Percentiles rank a stretch among this genome's conserved stretches.
Evolutionary conservation across 1,284 basidiomycete species (phyloP).

Genomic region (Ganoderma boninense): DNA sequence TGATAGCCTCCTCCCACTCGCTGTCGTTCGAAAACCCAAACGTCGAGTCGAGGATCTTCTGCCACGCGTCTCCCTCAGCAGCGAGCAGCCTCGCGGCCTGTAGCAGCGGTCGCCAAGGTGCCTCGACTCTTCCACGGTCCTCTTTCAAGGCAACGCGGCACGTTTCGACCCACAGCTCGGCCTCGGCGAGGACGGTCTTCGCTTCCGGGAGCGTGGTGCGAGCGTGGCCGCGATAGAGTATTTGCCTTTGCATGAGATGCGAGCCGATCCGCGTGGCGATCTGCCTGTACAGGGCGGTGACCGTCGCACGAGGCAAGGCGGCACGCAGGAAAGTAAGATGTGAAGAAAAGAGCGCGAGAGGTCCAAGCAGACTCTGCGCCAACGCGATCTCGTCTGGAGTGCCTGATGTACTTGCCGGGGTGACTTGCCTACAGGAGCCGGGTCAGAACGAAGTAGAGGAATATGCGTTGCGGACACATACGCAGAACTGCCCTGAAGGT

Average conservation of each 20-base stretch:
- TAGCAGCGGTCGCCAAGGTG: conserved; percentile 76
- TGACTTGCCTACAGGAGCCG: conserved; percentile 34
- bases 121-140: conserved; percentile 46
- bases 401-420: conserved; percentile 22
- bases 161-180: conserved; percentile 82
- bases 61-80: conserved; percentile 61
- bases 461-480: conserved; percentile 13
- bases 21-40: conserved; percentile 52
- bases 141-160: conserved; percentile 63
- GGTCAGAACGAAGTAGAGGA: not conserved
- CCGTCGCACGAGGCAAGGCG: conserved; percentile 62
- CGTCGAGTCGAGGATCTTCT: conserved; percentile 50
- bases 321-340: conserved; percentile 72
- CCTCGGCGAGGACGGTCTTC: conserved; percentile 68
- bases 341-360: conserved; percentile 77
- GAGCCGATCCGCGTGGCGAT: conserved; percentile 72
- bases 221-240: conserved; percentile 77
- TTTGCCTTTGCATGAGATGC: conserved; percentile 83
- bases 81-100: conserved; percentile 74
- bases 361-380: conserved; percentile 72
- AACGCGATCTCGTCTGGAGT: conserved; percentile 57
- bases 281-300: conserved; percentile 73
- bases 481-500: conserved; percentile 47
- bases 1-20: conserved; percentile 50
- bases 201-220: conserved; percentile 64